phyloP scores from a whole-genome alignment of 805 yeast genomes.

The Naumovozyma dairenensis region DNA sequence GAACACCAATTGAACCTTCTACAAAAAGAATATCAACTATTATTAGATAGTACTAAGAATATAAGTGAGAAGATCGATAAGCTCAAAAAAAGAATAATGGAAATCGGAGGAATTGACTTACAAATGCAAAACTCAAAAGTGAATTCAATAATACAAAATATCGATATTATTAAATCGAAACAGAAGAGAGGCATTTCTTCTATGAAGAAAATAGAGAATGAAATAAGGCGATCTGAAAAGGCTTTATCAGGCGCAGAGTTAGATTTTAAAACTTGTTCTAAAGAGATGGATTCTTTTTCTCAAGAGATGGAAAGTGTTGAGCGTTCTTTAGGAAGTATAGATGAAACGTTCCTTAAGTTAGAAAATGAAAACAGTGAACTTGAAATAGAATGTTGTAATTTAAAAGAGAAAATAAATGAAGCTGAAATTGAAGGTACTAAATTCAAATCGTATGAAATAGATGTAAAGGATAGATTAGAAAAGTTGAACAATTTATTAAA shows the following conservation, averaged over 20 bases:
- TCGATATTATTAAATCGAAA: constrained; percentile 49
- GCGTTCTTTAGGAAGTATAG: constrained; percentile 24
- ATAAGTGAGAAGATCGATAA: constrained; percentile 43
- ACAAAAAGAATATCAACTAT: constrained; percentile 33
- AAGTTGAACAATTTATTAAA: constrained; percentile 36
- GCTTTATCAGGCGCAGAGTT: constrained; percentile 35
- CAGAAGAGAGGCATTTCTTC: constrained; percentile 47
- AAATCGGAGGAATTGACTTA: constrained; percentile 82
- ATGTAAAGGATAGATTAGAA: constrained; percentile 53
- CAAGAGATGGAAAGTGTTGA: constrained; percentile 28
- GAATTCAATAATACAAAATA: constrained; percentile 57
- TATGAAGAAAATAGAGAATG: constrained; percentile 53
- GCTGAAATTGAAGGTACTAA: constrained; percentile 41
- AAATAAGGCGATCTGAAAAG: constrained; percentile 45
- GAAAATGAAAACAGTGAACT: constrained; percentile 35
- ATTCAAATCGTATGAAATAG: constrained; percentile 56
- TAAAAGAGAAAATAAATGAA: constrained; percentile 33
- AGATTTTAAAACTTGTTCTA: constrained; percentile 37
- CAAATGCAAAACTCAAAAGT: constrained; percentile 75
- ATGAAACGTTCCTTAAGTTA: constrained; percentile 27
- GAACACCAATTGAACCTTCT: constrained; percentile 23
- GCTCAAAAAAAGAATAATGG: constrained; percentile 71
- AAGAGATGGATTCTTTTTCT: constrained; percentile 26
- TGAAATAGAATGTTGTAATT: constrained; percentile 31
- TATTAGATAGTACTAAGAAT: constrained; percentile 46